Conservation (phyloP, 768 basidiomycete species). For the Leccinum rimulosum region DNA sequence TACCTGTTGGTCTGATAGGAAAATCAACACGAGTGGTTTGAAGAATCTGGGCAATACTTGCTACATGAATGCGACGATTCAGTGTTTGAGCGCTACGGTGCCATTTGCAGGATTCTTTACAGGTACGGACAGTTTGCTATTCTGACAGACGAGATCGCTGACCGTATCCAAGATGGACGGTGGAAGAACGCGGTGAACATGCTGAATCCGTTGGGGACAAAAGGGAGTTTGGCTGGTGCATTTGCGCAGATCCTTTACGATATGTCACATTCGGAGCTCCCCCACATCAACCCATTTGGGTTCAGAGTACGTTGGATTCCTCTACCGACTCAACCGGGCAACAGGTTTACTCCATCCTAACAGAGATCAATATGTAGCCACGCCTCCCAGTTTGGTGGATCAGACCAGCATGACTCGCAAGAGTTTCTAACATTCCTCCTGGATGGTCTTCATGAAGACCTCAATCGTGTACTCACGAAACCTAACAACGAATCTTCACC, state of each 20-base stretch:
- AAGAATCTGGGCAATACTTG: conserved; percentile 98
- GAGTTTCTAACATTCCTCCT: conserved; percentile 94
- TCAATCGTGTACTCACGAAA: conserved; percentile 79
- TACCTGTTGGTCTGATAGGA: conserved; percentile 78
- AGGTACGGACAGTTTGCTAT: conserved; percentile 42
- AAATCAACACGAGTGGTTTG: conserved; percentile 78
- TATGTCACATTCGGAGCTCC: conserved; percentile 85
- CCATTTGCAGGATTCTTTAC: conserved; percentile 93
- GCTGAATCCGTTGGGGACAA: conserved; percentile 82
- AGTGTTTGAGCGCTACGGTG: conserved; percentile 92
- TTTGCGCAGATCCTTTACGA: conserved; percentile 83
- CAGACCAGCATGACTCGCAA: conserved; percentile 96
- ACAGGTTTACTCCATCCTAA: conserved; percentile 21
- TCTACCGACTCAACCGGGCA: conserved; percentile 18
- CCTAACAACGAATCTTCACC: conserved; percentile 63
- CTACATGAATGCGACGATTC: conserved; percentile 98
- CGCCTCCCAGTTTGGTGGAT: conserved; percentile 74
- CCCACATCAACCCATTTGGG: conserved; percentile 74
- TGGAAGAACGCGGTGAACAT: conserved; percentile 85
- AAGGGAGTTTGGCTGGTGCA: conserved; percentile 75
- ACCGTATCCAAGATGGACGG: conserved; percentile 54
- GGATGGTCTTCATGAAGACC: conserved; percentile 88
- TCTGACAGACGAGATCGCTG: not conserved
- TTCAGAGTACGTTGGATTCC: conserved; percentile 67
- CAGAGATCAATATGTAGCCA: conserved; percentile 59